These are phyloP conservation scores for Scalesia atractyloides DNA, from an alignment of 129 eudicot genomes.

Conservation along the genomic window DNA sequence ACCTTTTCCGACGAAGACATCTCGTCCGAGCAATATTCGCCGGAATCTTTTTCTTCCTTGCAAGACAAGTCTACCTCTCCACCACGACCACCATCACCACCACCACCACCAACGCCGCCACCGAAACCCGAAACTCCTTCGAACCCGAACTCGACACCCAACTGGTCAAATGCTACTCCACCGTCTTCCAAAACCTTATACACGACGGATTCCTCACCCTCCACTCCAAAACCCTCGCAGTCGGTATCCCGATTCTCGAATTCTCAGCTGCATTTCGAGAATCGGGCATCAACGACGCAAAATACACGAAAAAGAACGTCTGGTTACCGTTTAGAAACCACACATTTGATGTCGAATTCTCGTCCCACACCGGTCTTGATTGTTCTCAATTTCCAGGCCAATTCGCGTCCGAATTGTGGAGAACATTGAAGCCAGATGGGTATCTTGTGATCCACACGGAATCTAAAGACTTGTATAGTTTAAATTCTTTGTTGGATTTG, in stretches of 20 bases:
- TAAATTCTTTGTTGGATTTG: conserved; percentile 57
- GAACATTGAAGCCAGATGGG: conserved; percentile 57
- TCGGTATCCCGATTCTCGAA: conserved; percentile 32
- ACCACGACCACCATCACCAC: conserved; percentile 30
- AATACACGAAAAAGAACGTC: conserved; percentile 26
- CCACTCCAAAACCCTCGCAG: conserved; percentile 45
- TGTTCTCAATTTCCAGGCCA: conserved; percentile 21
- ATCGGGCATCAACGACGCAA: conserved; percentile 40
- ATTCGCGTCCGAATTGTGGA: conserved; percentile 42
- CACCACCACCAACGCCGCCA: conserved; percentile 23
- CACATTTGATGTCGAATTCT: conserved; percentile 45
- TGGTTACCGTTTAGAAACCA: conserved; percentile 33
- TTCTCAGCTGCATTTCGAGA: conserved; percentile 40
- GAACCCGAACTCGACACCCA: conserved; percentile 17
- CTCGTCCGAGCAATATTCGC: conserved; percentile 44
- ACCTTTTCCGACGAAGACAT: conserved; percentile 9
- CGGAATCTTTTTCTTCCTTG: conserved; percentile 46
- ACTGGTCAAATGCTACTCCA: conserved; percentile 37
- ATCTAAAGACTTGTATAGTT: conserved; percentile 51
- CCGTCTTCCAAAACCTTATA: conserved; percentile 48
- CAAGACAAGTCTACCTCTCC: conserved; percentile 53
- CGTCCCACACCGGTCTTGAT: conserved; percentile 42
- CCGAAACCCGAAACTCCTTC: not conserved
- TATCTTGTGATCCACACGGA: conserved; percentile 54
- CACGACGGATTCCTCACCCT: conserved; percentile 43